Base-by-base conservation (phyloP, 2,329 filamentous ascomycete species). In the Domatiomyces globalis region DNA sequence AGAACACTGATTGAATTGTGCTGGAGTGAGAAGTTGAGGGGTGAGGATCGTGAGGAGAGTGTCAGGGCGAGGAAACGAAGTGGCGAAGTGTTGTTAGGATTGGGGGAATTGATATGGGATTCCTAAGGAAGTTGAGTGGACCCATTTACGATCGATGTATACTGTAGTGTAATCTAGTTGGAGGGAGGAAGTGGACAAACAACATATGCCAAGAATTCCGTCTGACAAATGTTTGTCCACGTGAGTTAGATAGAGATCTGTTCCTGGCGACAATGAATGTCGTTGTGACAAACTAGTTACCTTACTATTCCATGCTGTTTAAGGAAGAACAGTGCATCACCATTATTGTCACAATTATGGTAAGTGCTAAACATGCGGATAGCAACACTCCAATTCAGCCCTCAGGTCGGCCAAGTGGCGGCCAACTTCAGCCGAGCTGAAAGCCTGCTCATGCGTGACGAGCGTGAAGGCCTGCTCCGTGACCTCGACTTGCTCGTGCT, bases 401-500 rank as follows among this genome's bases (percentile, higher is more conserved):
- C 72, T 0, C 62, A 58, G 25, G 54, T 74, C 45, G 71, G 71
- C 19, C 66, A 72, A 51, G 61, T 73, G 10, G 61, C 68, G 33
- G 66, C 66, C 9, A 75, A 74, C 57, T 71, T 74, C 50, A 61
- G 60, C 43, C 63, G 63, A 33, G 71, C 70, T 17, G 65, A 73
- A 59, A 63, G 62, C 22, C 52, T 75, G 39, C 59, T 74, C n/a
- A 63, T 66, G 49, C 56, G 61, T 15, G 62, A 64, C n/a, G 64
- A 65, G 47, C 51, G 56, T 18, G 55, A 55, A 43, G 54, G 58
- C 6, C 43, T 49, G n/a, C 52, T 63, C 7, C 42, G 58, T 22
- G 53, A 59, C n/a, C 63, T 79, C 27, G 77, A 81, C 62, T 68
- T 81, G 55, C 68, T 83, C 22, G 72, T 83, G 2, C 65, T 83